Evolutionary conservation across 192 early-diverging fungal genomes (phyloP).

Genomic region (Dissophora globulifera): DNA sequence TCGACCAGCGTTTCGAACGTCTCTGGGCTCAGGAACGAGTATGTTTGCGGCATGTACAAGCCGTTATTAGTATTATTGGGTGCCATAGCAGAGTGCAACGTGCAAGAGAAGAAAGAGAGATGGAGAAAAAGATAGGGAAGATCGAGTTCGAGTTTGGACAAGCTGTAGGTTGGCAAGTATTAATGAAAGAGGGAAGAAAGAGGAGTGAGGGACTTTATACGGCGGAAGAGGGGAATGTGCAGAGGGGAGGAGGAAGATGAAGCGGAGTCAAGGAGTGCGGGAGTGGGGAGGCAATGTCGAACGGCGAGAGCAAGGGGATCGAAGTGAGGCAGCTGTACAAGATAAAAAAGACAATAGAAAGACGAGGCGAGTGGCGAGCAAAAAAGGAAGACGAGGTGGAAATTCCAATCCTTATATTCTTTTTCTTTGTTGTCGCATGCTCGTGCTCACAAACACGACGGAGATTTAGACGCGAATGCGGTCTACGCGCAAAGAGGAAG

Average conservation of each 20-base stretch:
- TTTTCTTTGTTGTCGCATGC: constrained; percentile 33
- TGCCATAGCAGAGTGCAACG: constrained; percentile 1
- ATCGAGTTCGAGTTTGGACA: too few species aligned
- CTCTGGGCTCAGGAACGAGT: constrained; percentile 44
- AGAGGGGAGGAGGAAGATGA: background rate
- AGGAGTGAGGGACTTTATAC: background rate
- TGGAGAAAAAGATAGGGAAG: too few species aligned
- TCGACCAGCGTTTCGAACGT: constrained; percentile 47
- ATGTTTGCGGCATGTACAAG: constrained; percentile 43
- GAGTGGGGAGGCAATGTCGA: constrained; percentile 3
- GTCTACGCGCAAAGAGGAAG: constrained; percentile 3
- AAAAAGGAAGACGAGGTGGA: constrained; percentile 16
- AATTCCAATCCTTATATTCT: constrained; percentile 51
- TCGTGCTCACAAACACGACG: too few species aligned
- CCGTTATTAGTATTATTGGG: constrained; percentile 18
- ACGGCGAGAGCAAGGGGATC: constrained; percentile 3
- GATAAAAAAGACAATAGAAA: background rate
- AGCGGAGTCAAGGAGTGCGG: background rate
- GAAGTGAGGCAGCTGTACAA: background rate
- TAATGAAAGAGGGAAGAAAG: background rate
- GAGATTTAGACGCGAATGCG: background rate
- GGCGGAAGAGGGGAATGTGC: background rate
- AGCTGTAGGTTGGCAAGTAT: background rate
- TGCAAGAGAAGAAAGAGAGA: constrained; percentile 1
- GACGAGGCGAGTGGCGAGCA: constrained; percentile 2